Conservation (phyloP, 2,329 filamentous ascomycete species). For the Colletotrichum sp. region DNA sequence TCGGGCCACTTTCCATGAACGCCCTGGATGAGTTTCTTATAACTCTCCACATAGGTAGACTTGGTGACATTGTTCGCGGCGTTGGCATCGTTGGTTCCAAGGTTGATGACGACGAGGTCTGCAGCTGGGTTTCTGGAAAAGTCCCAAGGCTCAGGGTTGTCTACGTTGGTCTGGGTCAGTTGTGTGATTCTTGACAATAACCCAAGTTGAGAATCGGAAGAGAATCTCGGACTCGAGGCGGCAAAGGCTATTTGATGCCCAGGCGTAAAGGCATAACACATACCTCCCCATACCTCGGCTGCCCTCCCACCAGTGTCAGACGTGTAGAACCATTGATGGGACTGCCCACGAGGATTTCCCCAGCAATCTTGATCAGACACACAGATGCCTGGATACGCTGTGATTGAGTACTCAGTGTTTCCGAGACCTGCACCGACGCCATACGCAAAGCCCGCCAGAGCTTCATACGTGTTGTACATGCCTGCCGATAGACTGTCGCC, state of each 20-base stretch:
- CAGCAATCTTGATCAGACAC: slow-evolving; percentile 61
- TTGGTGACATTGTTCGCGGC: slow-evolving; percentile 43
- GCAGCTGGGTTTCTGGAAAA: slow-evolving; percentile 46
- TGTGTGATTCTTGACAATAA: not conserved
- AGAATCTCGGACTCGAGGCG: not conserved
- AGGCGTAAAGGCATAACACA: slow-evolving; percentile 24
- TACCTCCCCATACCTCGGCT: slow-evolving; percentile 45
- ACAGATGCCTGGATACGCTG: slow-evolving; percentile 64
- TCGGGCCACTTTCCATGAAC: slow-evolving; percentile 51
- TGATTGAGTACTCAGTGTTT: slow-evolving; percentile 62
- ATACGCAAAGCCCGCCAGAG: slow-evolving; percentile 60
- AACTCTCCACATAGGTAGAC: slow-evolving; percentile 42
- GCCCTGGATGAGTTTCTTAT: slow-evolving; percentile 49
- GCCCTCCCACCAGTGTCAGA: slow-evolving; percentile 58
- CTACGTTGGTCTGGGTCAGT: slow-evolving; percentile 23
- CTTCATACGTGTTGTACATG: slow-evolving; percentile 64
- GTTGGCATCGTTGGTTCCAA: slow-evolving; percentile 54
- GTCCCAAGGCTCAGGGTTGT: slow-evolving; percentile 49
- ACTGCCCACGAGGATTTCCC: slow-evolving; percentile 53
- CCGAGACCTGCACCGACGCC: slow-evolving; percentile 61
- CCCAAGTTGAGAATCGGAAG: not conserved
- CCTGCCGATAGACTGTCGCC: slow-evolving; percentile 57
- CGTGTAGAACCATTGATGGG: slow-evolving; percentile 63
- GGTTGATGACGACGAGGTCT: slow-evolving; percentile 50
- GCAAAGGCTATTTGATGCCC: not conserved